Base-by-base conservation (phyloP, 805 yeast genomes). In the Blastobotrys attinorum region DNA sequence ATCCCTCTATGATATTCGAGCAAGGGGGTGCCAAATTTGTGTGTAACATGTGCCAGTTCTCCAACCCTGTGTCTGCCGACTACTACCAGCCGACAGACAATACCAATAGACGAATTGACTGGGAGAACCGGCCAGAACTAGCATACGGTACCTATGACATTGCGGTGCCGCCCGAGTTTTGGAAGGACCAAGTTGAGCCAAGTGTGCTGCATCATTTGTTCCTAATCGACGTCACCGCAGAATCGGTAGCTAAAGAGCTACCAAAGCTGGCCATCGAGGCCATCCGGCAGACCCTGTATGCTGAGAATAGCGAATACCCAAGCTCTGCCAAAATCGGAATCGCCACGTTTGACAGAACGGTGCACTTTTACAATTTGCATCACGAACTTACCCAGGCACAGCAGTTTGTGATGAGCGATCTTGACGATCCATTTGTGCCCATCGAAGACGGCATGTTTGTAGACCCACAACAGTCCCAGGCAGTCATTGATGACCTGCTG, bases 31-130 rank as follows among this genome's bases (percentile, higher is more conserved):
- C 79, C 35, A 68, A 65, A 45, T 83, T 86, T 62, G 70, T 76
- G 10, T 92, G 98, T 69, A 90, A 90, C 62, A 75, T 92, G 56
- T 92, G 98, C 65, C 79, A 78, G 48, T 83, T 83, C 53, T 75
- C 86, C 43, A 83, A 81, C 56, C 66, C 70, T 3, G 76, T 83
- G 13, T 85, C 95, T 0, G 59, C 61, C 7, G 88, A 81, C 31
- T 88, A 87, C 55, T 66, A 66, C 44, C 69, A 83, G 29, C 77
- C 81, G 25, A 60, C 82, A 5, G 87, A 81, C 53, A 65, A 71
- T 3, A 68, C 73, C 20, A 83, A 81, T 18, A 70, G 75, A 42
- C 70, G 95, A 53, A 62, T 75, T 7, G 95, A 86, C 63, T 69
- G 75, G 50, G 65, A 63, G 29, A 65, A 67, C 35, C 71, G 88